Conservation (phyloP, 2,329 filamentous ascomycete species). For the Venturia carpophila region DNA sequence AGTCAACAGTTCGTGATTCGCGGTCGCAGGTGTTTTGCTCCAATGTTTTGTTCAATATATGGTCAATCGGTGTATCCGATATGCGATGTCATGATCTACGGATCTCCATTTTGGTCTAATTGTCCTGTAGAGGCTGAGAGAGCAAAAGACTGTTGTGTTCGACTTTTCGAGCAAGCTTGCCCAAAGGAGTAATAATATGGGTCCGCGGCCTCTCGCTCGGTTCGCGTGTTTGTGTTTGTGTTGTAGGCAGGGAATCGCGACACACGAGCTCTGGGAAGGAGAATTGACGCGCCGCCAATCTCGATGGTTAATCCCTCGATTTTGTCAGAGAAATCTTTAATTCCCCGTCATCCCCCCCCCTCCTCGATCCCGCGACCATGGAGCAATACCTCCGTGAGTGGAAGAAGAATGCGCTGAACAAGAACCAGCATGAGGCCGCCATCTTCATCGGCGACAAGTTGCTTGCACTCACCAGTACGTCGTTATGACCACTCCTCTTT, state of each 20-base stretch:
- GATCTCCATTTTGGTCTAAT: no score
- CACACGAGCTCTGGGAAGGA: not conserved
- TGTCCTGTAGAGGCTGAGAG: no score
- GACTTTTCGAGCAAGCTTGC: not conserved
- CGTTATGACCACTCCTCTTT: not conserved
- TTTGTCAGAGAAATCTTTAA: not conserved
- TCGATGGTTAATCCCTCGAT: not conserved
- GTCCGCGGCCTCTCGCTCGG: not conserved
- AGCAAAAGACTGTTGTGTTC: no score
- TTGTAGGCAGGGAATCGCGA: not conserved
- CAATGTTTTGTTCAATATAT: no score
- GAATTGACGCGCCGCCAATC: not conserved
- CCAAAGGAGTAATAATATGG: not conserved
- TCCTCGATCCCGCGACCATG: conserved; percentile 46
- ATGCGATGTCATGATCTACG: no score
- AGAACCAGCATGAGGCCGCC: conserved; percentile 64
- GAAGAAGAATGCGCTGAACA: conserved; percentile 91
- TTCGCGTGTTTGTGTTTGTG: conserved; percentile 1
- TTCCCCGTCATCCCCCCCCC: not conserved
- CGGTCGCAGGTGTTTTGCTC: no score
- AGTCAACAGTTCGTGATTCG: no score
- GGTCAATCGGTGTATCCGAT: no score
- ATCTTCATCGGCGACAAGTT: conserved; percentile 36
- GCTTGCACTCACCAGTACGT: conserved; percentile 79
- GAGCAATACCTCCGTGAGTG: conserved; percentile 89